Conservation (phyloP, 2,329 filamentous ascomycete genomes). For the Hymenotorrendiella dingleyae region DNA sequence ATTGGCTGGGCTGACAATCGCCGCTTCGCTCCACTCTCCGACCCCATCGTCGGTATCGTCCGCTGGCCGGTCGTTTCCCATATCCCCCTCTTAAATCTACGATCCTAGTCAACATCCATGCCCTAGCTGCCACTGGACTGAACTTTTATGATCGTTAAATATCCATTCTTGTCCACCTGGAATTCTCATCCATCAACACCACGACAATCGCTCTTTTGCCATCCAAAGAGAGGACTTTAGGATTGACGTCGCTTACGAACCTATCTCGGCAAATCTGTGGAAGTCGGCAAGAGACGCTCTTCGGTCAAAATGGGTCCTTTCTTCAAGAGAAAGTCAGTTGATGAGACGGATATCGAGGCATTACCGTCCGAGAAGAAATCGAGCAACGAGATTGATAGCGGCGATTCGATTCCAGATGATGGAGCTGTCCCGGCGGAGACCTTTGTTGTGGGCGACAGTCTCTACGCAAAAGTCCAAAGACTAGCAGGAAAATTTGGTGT, state of each 20-base stretch:
- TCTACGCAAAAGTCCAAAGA: slow-evolving; percentile 55
- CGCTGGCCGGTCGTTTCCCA: slow-evolving; percentile 16
- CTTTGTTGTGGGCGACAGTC: slow-evolving; percentile 49
- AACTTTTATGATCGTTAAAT: slow-evolving; percentile 16
- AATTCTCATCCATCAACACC: neutral
- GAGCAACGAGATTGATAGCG: slow-evolving; percentile 14
- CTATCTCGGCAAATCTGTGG: neutral
- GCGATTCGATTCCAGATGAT: slow-evolving; percentile 25
- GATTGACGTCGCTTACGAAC: too few relatives aligned
- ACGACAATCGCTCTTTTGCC: neutral
- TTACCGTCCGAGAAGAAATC: slow-evolving; percentile 16
- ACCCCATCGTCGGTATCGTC: slow-evolving; percentile 17
- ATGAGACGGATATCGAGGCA: slow-evolving; percentile 27
- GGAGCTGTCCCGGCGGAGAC: slow-evolving; percentile 48
- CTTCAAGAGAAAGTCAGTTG: slow-evolving; percentile 12
- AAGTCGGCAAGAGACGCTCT: slow-evolving; percentile 4
- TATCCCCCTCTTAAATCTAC: slow-evolving; percentile 6
- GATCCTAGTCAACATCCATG: slow-evolving; percentile 16
- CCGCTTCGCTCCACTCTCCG: slow-evolving; percentile 19
- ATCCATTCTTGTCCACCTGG: slow-evolving; percentile 5
- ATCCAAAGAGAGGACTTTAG: neutral
- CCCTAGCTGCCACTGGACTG: slow-evolving; percentile 8
- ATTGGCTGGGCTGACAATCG: slow-evolving; percentile 6
- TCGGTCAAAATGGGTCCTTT: slow-evolving; percentile 8
- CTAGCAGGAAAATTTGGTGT: slow-evolving; percentile 60